Percentiles rank a stretch among this genome's conserved stretches.
Conservation (phyloP, 2,329 filamentous ascomycete species). For the Bipolaris victoriae region DNA sequence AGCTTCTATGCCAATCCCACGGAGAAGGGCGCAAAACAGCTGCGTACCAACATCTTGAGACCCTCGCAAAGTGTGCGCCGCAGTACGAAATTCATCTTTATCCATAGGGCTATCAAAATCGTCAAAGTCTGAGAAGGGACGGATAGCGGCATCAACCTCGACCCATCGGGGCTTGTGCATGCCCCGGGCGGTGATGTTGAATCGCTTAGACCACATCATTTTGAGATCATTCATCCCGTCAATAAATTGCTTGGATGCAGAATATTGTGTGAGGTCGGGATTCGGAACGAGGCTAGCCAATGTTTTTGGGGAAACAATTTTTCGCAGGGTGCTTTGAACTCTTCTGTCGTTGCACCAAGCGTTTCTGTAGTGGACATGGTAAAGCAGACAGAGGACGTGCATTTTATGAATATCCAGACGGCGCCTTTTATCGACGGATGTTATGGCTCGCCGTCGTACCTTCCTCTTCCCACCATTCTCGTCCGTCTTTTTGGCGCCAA, state of each 20-base stretch:
- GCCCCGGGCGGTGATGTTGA: conserved; percentile 66
- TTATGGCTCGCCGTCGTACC: conserved; percentile 59
- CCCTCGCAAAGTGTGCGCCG: conserved; percentile 73
- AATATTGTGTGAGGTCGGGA: conserved; percentile 72
- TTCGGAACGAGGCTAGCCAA: conserved; percentile 72
- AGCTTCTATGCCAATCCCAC: conserved; percentile 79
- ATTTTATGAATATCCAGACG: conserved; percentile 83
- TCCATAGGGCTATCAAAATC: conserved; percentile 73
- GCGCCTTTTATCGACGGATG: conserved; percentile 62
- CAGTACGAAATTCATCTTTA: conserved; percentile 72
- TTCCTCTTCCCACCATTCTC: conserved; percentile 43
- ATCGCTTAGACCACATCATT: conserved; percentile 71
- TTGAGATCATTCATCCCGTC: conserved; percentile 75
- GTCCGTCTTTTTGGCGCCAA: conserved; percentile 42
- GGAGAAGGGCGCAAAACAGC: conserved; percentile 84
- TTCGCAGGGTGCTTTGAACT: conserved; percentile 62
- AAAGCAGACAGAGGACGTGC: conserved; percentile 82
- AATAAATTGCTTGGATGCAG: conserved; percentile 75
- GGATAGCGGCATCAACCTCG: conserved; percentile 67
- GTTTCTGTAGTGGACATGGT: conserved; percentile 79
- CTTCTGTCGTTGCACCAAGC: conserved; percentile 82
- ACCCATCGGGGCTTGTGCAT: conserved; percentile 68
- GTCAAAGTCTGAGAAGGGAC: conserved; percentile 55
- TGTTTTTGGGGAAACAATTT: conserved; percentile 70
- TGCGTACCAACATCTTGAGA: conserved; percentile 91